These are phyloP conservation scores for Claviceps capensis DNA, from an alignment of 2,329 filamentous ascomycete genomes.

Conservation along the genomic window DNA sequence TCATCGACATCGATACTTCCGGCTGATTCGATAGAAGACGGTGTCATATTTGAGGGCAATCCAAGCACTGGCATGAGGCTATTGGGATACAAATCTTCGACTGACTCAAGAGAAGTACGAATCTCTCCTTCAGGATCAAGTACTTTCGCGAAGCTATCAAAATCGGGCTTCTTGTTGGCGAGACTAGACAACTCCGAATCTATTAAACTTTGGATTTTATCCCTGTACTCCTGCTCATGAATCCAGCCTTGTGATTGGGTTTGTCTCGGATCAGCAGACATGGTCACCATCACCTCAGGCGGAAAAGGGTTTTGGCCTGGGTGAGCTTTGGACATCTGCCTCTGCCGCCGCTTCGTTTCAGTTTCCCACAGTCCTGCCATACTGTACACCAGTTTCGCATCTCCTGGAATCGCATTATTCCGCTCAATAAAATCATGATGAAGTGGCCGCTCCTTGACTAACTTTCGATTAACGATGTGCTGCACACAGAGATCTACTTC, in stretches of 20 bases:
- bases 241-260: slow-evolving; percentile 73
- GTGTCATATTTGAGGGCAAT: slow-evolving; percentile 28
- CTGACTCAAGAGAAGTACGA: slow-evolving; percentile 68
- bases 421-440: slow-evolving; percentile 82
- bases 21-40: slow-evolving; percentile 17
- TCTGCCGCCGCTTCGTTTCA: slow-evolving; percentile 67
- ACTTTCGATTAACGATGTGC: slow-evolving; percentile 69
- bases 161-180: slow-evolving; percentile 30
- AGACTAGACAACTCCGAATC: slow-evolving; percentile 43
- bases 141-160: slow-evolving; percentile 51
- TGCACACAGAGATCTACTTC: slow-evolving; percentile 85
- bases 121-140: slow-evolving; percentile 42
- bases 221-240: slow-evolving; percentile 72
- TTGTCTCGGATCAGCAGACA: slow-evolving; percentile 71
- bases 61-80: slow-evolving; percentile 41
- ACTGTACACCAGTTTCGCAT: slow-evolving; percentile 78
- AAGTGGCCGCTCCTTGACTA: slow-evolving; percentile 61
- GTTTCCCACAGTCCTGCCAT: slow-evolving; percentile 91
- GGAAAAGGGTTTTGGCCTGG: slow-evolving; percentile 65
- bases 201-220: slow-evolving; percentile 50
- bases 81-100: slow-evolving; percentile 72
- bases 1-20: slow-evolving; percentile 54
- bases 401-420: slow-evolving; percentile 43
- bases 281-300: slow-evolving; percentile 67
- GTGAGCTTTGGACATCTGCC: slow-evolving; percentile 49